Conservation (phyloP, 768 basidiomycete species). For the Boletus subcaerulescens region DNA sequence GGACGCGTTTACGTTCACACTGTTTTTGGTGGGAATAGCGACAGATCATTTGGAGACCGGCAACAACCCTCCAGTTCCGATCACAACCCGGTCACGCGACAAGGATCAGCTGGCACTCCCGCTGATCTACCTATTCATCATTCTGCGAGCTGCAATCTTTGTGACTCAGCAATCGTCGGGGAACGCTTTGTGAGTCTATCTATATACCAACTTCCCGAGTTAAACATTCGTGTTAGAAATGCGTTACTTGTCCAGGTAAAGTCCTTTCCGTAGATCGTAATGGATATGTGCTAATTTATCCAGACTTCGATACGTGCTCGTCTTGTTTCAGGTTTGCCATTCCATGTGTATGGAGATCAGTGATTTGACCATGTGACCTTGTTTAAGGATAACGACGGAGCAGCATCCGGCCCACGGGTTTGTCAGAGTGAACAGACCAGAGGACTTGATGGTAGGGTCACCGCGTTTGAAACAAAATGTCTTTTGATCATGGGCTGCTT, state of each 20-base stretch:
- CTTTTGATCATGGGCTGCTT: not conserved
- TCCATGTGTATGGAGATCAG: not conserved
- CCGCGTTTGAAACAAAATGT: not conserved
- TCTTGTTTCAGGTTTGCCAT: conserved; percentile 60
- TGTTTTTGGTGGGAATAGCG: conserved; percentile 35
- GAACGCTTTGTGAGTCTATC: conserved; percentile 60
- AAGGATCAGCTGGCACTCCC: not conserved
- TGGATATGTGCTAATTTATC: conserved; percentile 5
- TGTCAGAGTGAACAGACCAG: conserved; percentile 52
- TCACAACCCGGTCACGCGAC: not conserved
- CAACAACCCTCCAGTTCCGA: conserved; percentile 1
- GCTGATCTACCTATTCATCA: conserved; percentile 43
- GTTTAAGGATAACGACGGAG: conserved; percentile 54
- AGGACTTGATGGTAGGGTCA: conserved; percentile 57
- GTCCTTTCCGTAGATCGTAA: not conserved
- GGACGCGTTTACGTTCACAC: conserved; percentile 65
- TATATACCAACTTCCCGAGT: not conserved
- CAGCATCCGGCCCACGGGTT: conserved; percentile 80
- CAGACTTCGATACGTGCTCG: conserved; percentile 75
- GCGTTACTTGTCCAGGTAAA: conserved; percentile 58
- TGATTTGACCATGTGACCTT: not conserved
- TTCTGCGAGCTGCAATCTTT: conserved; percentile 71
- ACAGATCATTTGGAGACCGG: conserved; percentile 28
- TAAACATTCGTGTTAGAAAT: conserved; percentile 56
- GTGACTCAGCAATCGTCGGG: conserved; percentile 67